Evolutionary conservation across 768 basidiomycete genomes (phyloP).

Genomic region (Solioccasus polychromus): DNA sequence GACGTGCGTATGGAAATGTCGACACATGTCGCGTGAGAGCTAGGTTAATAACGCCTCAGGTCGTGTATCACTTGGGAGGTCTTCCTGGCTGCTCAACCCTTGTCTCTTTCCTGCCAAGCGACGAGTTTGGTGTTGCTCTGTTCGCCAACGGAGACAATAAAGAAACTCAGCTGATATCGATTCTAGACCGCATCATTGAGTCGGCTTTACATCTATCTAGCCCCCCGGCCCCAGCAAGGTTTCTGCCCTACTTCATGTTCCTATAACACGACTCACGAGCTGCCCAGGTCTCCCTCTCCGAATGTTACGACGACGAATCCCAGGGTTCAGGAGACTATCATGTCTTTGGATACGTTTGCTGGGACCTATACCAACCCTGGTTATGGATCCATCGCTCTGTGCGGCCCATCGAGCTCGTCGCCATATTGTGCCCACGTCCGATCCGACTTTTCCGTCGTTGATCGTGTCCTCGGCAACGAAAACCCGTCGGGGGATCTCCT

Average conservation of each 20-base stretch:
- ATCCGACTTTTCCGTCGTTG: constrained; percentile 27
- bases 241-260: neutral
- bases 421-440: constrained; percentile 23
- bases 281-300: neutral
- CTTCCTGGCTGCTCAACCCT: constrained; percentile 34
- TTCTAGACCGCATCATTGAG: constrained; percentile 23
- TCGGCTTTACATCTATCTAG: constrained; percentile 15
- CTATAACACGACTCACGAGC: neutral
- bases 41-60: constrained; percentile 21
- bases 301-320: neutral
- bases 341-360: constrained; percentile 28
- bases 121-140: constrained; percentile 35
- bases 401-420: constrained; percentile 25
- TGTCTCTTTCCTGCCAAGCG: constrained; percentile 34
- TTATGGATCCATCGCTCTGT: constrained; percentile 39
- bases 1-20: constrained; percentile 29
- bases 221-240: constrained; percentile 3
- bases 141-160: constrained; percentile 32
- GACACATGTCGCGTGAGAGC: neutral
- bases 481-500: constrained; percentile 19
- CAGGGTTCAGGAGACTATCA: neutral
- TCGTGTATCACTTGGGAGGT: constrained; percentile 33
- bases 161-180: constrained; percentile 5
- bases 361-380: constrained; percentile 38
- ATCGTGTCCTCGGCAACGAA: constrained; percentile 8